A percentile compares a stretch with the other conserved stretches of the same genome.
Evolutionary conservation across 208 protist species (phyloP).

Genomic region (Crithidia fasciculata): DNA sequence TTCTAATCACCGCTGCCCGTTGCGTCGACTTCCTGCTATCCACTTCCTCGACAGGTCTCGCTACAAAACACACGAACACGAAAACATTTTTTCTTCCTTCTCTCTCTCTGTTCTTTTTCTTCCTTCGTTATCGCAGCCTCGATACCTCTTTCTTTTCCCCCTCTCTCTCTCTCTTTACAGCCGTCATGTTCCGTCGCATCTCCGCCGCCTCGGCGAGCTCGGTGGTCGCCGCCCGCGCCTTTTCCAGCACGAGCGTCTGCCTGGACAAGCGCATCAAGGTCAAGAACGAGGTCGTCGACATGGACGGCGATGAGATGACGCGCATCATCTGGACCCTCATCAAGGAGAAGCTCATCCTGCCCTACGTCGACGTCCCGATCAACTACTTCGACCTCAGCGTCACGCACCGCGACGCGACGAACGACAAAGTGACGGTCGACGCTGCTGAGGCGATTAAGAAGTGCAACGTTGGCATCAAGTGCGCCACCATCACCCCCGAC

Average conservation of each 20-base stretch:
- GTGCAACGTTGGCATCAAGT: constrained; percentile 98
- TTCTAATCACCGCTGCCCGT: background rate
- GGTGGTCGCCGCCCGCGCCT: constrained; percentile 31
- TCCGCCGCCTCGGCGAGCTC: constrained; percentile 31
- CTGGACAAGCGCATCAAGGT: constrained; percentile 86
- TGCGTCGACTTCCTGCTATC: too few relatives aligned
- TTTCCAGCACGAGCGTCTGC: constrained; percentile 58
- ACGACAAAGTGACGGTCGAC: constrained; percentile 97
- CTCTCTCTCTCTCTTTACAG: background rate
- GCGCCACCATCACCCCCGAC: constrained; percentile 98
- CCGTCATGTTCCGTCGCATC: constrained; percentile 65
- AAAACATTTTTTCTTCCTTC: background rate
- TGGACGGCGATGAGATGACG: constrained; percentile 99
- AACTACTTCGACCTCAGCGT: constrained; percentile 98
- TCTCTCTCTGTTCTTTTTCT: background rate
- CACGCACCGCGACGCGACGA: constrained; percentile 92
- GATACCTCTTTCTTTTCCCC: background rate
- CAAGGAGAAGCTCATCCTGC: constrained; percentile 97
- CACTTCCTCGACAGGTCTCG: background rate
- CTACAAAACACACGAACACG: background rate
- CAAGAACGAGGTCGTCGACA: constrained; percentile 94
- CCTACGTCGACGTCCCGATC: constrained; percentile 96
- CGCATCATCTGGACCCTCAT: constrained; percentile 97
- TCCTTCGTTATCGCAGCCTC: background rate
- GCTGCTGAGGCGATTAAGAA: constrained; percentile 94